phyloP scores from a whole-genome alignment of 768 basidiomycete genomes.

The Pleurotus eryngii region DNA sequence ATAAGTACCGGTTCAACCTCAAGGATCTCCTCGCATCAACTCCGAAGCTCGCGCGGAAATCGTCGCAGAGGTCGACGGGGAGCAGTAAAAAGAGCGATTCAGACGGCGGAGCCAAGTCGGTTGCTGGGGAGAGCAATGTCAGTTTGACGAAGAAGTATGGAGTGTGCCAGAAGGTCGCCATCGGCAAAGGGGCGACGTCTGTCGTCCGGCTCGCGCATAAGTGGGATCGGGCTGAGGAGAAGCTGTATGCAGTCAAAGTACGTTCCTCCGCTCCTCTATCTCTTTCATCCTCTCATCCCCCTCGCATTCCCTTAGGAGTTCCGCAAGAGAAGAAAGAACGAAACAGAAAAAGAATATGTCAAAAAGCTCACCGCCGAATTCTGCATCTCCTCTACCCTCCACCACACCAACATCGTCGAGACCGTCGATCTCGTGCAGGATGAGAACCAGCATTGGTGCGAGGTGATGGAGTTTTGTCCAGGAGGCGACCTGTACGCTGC shows the following conservation, averaged over 20 bases:
- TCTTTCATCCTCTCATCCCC: background rate
- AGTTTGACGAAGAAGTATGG: conserved; percentile 87
- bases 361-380: conserved; percentile 99
- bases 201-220: conserved; percentile 97
- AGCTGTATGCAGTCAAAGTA: conserved; percentile 97
- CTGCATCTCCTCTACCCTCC: conserved; percentile 94
- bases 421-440: conserved; percentile 99
- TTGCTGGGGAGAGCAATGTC: conserved; percentile 39
- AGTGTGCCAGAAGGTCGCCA: conserved; percentile 93
- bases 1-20: conserved; percentile 75
- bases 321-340: conserved; percentile 95
- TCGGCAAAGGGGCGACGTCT: conserved; percentile 97
- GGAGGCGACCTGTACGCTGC: conserved; percentile 98
- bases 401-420: conserved; percentile 94
- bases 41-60: conserved; percentile 70
- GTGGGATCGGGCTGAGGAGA: conserved; percentile 96
- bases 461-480: conserved; percentile 99
- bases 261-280: conserved; percentile 17
- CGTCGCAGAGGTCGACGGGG: conserved; percentile 66
- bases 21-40: conserved; percentile 69
- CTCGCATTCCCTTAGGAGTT: conserved; percentile 66
- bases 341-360: conserved; percentile 98
- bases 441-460: conserved; percentile 95
- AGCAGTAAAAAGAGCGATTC: conserved; percentile 69
- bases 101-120: conserved; percentile 41